Conservation (phyloP, 108 stramenopile species). For the Cylindrotheca fusiformis region DNA sequence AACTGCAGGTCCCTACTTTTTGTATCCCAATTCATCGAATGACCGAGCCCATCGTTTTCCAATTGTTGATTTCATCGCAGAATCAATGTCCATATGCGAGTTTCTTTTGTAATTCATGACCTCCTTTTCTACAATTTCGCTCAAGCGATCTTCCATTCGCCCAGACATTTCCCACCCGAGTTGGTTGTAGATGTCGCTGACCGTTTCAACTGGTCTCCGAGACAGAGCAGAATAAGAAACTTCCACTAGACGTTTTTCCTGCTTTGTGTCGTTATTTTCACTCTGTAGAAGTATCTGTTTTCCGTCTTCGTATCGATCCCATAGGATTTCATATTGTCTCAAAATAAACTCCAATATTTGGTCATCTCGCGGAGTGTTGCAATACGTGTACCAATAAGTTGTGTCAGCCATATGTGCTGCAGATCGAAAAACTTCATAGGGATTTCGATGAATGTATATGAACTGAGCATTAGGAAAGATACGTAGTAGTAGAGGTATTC, state of each 20-base stretch:
- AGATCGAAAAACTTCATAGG: conserved; percentile 37
- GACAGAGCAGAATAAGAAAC: conserved; percentile 37
- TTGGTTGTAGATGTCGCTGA: conserved; percentile 21
- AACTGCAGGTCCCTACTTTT: conserved; percentile 3
- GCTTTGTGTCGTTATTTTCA: background rate
- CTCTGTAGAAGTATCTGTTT: conserved; percentile 1
- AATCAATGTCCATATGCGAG: conserved; percentile 6
- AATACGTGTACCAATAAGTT: conserved; percentile 42
- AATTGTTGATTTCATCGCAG: conserved; percentile 8
- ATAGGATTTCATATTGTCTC: conserved; percentile 41
- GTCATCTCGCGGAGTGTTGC: conserved; percentile 24
- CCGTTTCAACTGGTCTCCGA: conserved; percentile 23
- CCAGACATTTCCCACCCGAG: conserved; percentile 20
- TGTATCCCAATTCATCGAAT: conserved; percentile 34
- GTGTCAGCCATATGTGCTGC: conserved; percentile 51
- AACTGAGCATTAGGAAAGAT: conserved; percentile 46
- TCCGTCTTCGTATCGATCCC: conserved; percentile 31
- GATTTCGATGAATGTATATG: conserved; percentile 46
- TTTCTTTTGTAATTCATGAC: conserved; percentile 23
- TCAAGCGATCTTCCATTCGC: background rate
- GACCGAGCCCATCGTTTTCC: conserved; percentile 31
- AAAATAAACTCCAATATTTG: conserved; percentile 44
- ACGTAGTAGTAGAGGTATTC: conserved; percentile 20
- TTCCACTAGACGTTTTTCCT: conserved; percentile 21
- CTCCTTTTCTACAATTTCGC: background rate